Percentiles rank a stretch among this genome's conserved stretches.
Evolutionary conservation across 352 stramenopile species (phyloP).

Genomic region (Phytophthora palmivora): DNA sequence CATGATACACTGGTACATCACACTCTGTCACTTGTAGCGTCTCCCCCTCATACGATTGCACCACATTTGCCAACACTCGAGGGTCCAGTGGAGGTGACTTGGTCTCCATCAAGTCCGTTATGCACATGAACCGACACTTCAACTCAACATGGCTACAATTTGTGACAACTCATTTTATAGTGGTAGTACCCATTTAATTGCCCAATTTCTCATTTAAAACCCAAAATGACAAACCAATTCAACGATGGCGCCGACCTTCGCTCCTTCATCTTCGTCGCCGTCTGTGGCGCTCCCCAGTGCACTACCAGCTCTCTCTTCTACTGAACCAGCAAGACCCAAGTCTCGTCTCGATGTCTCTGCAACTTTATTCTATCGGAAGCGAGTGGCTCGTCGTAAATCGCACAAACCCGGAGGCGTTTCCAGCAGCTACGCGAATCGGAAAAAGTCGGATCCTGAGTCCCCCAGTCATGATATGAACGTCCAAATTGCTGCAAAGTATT

Average conservation of each 20-base stretch:
- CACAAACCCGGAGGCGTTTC: slow-evolving; percentile 12
- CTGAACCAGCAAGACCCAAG: slow-evolving; percentile 4
- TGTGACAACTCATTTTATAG: too few relatives aligned
- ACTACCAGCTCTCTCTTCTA: neutral
- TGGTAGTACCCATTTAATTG: too few relatives aligned
- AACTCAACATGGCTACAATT: slow-evolving; percentile 26
- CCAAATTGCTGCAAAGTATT: neutral
- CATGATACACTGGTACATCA: slow-evolving; percentile 66
- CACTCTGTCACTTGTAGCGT: slow-evolving; percentile 47
- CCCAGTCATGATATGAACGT: neutral
- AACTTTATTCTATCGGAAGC: slow-evolving; percentile 34
- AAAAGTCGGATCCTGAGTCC: slow-evolving; percentile 19
- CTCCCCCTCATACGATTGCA: slow-evolving; percentile 59
- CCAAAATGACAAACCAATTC: too few relatives aligned
- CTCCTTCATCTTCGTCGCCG: slow-evolving; percentile 9
- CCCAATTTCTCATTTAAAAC: too few relatives aligned
- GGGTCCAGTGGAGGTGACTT: slow-evolving; percentile 54
- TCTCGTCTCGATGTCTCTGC: slow-evolving; percentile 27
- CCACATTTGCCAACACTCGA: slow-evolving; percentile 62
- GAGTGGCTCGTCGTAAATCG: slow-evolving; percentile 28
- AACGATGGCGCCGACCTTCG: slow-evolving; percentile 14
- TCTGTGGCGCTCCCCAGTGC: slow-evolving; percentile 10
- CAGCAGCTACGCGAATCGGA: slow-evolving; percentile 28
- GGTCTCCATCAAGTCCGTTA: slow-evolving; percentile 11
- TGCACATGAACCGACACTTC: slow-evolving; percentile 28